Base-by-base conservation (phyloP, 176 grass and related monocot genomes). In the Paspalum notatum region DNA sequence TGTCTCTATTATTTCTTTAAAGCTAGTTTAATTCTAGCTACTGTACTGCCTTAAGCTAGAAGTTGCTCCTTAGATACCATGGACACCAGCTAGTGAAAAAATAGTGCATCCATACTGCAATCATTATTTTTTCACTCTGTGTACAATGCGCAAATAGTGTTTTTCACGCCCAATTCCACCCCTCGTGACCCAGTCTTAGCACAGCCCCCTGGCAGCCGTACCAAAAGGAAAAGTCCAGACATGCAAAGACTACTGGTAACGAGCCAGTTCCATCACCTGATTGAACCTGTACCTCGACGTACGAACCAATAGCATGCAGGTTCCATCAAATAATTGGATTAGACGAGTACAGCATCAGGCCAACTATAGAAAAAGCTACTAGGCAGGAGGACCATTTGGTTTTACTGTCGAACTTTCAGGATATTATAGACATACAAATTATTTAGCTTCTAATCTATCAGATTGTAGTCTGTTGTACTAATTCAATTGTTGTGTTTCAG, bases 261-360 rank as follows among this genome's bases (percentile, higher is more conserved):
- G 12, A 68, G 26, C 20, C 8, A 40, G 72, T 49, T 75, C 26
- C 40, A 68, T 77, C 41, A 48, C 72, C 26, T 10, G 72, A 68
- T 77, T 49, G 41, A 26, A 68, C 62, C 63, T 77, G 63, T 21
- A 12, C 41, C 38, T 45, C 8, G 41, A 69, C 13, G 27, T 59
- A 53, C 43, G 7, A 48, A 78, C 52, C n/a, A 48, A 47, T 70
- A 39, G 8, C 74, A 71, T n/a, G 54, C 43, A 69, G 10, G 37
- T 63, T 51, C 37, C 55, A 78, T 52, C 66, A 72, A 71, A 78
- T 44, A 52, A 78, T 52, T 71, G 21, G 45, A 78, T 63, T 46
- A 13, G 42, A 60, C 50, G 17, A 25, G 52, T 50, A 48, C 42
- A 14, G 14, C 42, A 0, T 17, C 14, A 65, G 47, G 2, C 37